Base-by-base conservation (phyloP, 2,329 filamentous ascomycete genomes). In the Trichoderma sp. region DNA sequence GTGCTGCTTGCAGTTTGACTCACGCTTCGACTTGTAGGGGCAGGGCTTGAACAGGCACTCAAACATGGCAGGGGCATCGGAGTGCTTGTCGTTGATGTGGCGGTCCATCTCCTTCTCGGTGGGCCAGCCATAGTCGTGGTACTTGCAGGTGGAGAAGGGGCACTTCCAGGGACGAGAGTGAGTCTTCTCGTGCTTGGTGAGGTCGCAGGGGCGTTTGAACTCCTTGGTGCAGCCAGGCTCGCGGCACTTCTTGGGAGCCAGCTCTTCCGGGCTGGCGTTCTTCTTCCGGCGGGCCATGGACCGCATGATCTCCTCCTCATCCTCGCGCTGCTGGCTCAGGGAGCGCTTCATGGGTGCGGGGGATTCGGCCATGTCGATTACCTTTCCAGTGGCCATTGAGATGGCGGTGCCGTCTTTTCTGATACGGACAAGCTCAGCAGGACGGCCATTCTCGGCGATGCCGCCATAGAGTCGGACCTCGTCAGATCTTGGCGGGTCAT, bases 131-230 rank as follows among this genome's bases (percentile, higher is more conserved):
- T 92, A 89, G 39, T 91, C 87, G 78, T 92, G 89, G 80, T 97
- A 98, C 78, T 96, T 97, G 91, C 96, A 98, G 56, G 87, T 89
- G 51, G 86, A 77, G 26, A 92, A 84, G 7, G 89, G 87, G 80
- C 96, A 99, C 84, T 99, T 99, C 91, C 92, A 97, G 11, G 95
- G 96, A 43, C 96, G 92, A 68, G 93, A 94, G 80, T 99, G 96
- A 0, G 95, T 98, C 85, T 98, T 99, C 83, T 97, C 92, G 81
- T 99, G 96, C 85, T 98, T 98, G 73, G 94, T 97, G 69, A 98
- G 84, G 79, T 99, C 96, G 80, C 96, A 98, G n/a, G 93, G 93
- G 71, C 96, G 90, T 81, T 96, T 96, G 84, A 98, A 98, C 80
- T 95, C 89, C 82, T 97, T 97, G 79, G 88, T 89, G 82, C 95